phyloP scores from a whole-genome alignment of 148 eudicot species.

The Pouteria glomerata region DNA sequence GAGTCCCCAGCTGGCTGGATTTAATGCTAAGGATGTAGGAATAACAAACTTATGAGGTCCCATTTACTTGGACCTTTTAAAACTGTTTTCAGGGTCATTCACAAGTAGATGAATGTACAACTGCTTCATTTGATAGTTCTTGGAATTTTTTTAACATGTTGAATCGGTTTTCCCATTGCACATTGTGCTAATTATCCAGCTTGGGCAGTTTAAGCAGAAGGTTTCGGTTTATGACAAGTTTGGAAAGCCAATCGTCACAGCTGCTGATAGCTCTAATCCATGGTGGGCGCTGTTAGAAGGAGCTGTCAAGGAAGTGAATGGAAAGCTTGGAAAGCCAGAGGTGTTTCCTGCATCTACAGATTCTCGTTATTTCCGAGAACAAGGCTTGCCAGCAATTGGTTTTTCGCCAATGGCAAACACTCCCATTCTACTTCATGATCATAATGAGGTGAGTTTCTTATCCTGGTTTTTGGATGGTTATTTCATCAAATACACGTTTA shows the following conservation, averaged over 20 bases:
- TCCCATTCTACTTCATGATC: constrained; percentile 92
- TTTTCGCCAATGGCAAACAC: constrained; percentile 98
- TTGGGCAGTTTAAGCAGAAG: constrained; percentile 81
- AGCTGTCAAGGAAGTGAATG: constrained; percentile 59
- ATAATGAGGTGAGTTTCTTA: constrained; percentile 66
- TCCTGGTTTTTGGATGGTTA: background rate
- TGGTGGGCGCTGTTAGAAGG: constrained; percentile 87
- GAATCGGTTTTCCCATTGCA: constrained; percentile 5
- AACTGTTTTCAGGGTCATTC: too few species aligned
- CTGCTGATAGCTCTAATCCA: constrained; percentile 68
- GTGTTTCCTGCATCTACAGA: constrained; percentile 96
- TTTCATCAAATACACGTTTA: too few species aligned
- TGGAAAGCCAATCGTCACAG: constrained; percentile 65
- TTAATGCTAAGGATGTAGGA: too few species aligned
- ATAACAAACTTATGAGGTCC: too few species aligned
- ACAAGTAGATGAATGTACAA: too few species aligned
- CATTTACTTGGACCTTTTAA: too few species aligned
- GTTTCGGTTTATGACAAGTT: constrained; percentile 46
- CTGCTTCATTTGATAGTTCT: too few species aligned
- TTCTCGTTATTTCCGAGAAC: constrained; percentile 73
- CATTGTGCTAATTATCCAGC: constrained; percentile 24
- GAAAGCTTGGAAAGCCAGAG: constrained; percentile 73
- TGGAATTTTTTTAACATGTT: background rate
- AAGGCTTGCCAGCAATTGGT: constrained; percentile 87
- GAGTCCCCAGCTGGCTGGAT: too few species aligned